These are phyloP conservation scores for Emmonsiellopsis sp. DNA, from an alignment of 2,329 filamentous ascomycete genomes.

Conservation along the genomic window DNA sequence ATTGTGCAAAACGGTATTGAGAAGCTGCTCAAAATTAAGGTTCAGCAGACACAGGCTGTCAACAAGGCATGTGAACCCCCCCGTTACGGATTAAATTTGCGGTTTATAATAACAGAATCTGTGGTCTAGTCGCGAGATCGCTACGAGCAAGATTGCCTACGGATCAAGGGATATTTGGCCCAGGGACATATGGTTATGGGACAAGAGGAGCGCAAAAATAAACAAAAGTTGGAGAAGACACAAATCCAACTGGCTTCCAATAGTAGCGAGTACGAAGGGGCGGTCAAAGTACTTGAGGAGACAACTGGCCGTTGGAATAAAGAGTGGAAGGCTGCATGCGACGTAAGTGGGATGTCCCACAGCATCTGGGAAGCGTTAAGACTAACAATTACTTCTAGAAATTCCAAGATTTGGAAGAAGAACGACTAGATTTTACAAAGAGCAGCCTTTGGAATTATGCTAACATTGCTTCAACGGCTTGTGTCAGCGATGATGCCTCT, in stretches of 20 bases:
- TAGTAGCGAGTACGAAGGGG: constrained; percentile 86
- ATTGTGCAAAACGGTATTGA: constrained; percentile 92
- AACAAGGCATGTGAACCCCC: constrained; percentile 62
- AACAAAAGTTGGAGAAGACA: constrained; percentile 96
- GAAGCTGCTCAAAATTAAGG: constrained; percentile 86
- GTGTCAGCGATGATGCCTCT: constrained; percentile 91
- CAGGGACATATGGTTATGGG: constrained; percentile 99
- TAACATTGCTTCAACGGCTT: constrained; percentile 93
- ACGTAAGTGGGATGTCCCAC: constrained; percentile 35
- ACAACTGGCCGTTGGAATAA: constrained; percentile 94
- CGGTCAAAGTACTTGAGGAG: constrained; percentile 87
- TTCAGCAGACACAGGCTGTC: constrained; percentile 79
- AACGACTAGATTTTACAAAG: constrained; percentile 93
- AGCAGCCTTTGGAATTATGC: constrained; percentile 97
- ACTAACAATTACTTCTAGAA: constrained; percentile 48
- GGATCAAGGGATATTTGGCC: constrained; percentile 96
- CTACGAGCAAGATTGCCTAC: constrained; percentile 94
- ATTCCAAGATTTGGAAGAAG: constrained; percentile 97
- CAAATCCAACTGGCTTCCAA: constrained; percentile 88
- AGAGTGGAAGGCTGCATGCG: constrained; percentile 95
- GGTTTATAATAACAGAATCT: neutral
- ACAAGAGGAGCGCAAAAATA: constrained; percentile 97
- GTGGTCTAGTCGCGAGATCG: constrained; percentile 65
- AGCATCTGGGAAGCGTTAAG: neutral
- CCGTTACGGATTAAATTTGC: neutral